Evolutionary conservation across 2,329 filamentous ascomycete genomes (phyloP).

Genomic region (Fusarium solani-melongenae): DNA sequence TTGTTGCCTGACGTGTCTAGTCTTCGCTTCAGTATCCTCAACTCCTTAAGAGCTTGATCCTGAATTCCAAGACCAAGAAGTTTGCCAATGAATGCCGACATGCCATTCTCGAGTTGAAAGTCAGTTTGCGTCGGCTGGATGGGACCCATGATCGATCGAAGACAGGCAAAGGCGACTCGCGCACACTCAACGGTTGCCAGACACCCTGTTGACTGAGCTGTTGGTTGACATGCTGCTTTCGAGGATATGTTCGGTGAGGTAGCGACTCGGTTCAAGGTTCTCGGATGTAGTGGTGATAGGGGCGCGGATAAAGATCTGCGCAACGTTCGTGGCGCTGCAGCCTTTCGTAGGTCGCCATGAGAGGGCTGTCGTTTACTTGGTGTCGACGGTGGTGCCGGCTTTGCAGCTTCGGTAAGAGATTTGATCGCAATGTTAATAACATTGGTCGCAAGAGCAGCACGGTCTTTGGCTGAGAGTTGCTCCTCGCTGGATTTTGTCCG

Average conservation of each 20-base stretch:
- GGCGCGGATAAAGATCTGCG: conserved; percentile 68
- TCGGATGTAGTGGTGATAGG: conserved; percentile 70
- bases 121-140: conserved; percentile 66
- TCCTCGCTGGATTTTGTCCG: conserved; percentile 36
- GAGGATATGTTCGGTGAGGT: conserved; percentile 60
- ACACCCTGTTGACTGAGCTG: conserved; percentile 55
- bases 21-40: conserved; percentile 72
- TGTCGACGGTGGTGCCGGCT: conserved; percentile 52
- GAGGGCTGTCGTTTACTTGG: conserved; percentile 49
- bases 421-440: conserved; percentile 78
- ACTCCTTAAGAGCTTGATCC: conserved; percentile 75
- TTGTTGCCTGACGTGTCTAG: conserved; percentile 60
- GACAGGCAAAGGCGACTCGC: conserved; percentile 72
- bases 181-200: conserved; percentile 75
- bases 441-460: conserved; percentile 76
- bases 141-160: conserved; percentile 68
- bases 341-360: conserved; percentile 49
- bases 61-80: conserved; percentile 73
- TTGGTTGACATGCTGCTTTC: conserved; percentile 47
- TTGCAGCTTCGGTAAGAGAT: conserved; percentile 74
- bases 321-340: conserved; percentile 54
- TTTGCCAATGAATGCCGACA: conserved; percentile 75
- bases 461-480: conserved; percentile 59
- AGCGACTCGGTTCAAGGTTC: conserved; percentile 69
- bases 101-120: conserved; percentile 78